Evolutionary conservation across 805 yeast species (phyloP), one percentile per base, ranked within the genome.

Genomic region (Cyberlindnera petersonii): DNA sequence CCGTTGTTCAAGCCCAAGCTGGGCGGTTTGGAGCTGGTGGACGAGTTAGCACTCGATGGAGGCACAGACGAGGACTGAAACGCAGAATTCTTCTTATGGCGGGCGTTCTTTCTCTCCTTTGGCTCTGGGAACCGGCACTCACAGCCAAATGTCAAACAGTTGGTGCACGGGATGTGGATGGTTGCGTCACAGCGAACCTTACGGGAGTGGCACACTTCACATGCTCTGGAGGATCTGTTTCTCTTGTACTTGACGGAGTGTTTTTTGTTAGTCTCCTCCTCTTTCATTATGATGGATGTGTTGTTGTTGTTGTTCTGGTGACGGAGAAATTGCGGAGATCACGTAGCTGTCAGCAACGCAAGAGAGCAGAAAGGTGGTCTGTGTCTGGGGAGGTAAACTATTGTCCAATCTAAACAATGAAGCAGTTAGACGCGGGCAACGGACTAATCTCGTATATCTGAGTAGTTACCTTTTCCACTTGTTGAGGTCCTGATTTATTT

Each of bases 181-280:
- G 68, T 82, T 10, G 82, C 85, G 53, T 81, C 86, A 61, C 94
- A 84, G 24, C 88, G 72, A n/a, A 84, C 93, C 52, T 84, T 84
- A 24, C 93, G 66, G 7, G 81, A 72, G 39, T 86, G 78, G 54
- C 93, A 85, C n/a, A 83, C 82, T 28, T 75, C 72, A 55, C 93
- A 83, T 3, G 89, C 91, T 33, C 86, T 61, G 8, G 83, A 65
- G 0, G 87, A 83, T 36, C 89, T 64, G 42, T 49, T 53, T 26
- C 60, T 35, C 33, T 56, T 56, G 48, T 55, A 56, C 44, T 33
- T 83, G 74, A 46, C 79, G 74, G 79, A 44, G 75, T 53, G 48
- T 30, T 54, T 53, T 49, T 54, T 54, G 14, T 41, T 37, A 6
- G 40, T 33, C 27, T 39, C 43, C 18, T 26, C 34, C 18, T 33